These are phyloP conservation scores for Aspergillus viridinutans DNA, from an alignment of 2,329 filamentous ascomycete species.

Conservation along the genomic window DNA sequence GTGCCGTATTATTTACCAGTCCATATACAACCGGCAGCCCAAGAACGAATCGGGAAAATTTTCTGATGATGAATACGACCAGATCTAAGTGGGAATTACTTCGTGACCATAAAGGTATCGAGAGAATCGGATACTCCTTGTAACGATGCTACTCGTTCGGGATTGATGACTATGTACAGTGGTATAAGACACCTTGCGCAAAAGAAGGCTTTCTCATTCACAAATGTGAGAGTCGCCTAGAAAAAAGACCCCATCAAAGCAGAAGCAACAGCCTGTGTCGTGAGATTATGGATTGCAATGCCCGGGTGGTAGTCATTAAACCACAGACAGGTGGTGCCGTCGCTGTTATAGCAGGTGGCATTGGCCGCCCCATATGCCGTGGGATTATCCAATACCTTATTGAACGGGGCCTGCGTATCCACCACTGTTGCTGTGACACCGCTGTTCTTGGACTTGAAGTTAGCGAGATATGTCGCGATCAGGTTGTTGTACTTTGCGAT, in stretches of 20 bases:
- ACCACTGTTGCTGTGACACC: constrained; percentile 5
- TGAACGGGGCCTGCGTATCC: constrained; percentile 7
- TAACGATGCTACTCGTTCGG: no score
- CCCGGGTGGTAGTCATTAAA: constrained; percentile 12
- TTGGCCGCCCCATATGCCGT: background rate
- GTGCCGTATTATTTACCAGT: no score
- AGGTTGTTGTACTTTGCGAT: constrained; percentile 3
- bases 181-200: no score
- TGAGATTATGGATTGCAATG: constrained; percentile 7
- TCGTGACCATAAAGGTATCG: no score
- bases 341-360: constrained; percentile 6
- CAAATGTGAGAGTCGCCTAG: background rate
- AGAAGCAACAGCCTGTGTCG: constrained; percentile 6
- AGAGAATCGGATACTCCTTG: no score
- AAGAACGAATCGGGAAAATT: no score
- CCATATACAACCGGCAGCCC: no score
- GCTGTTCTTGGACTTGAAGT: background rate
- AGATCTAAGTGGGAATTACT: no score
- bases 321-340: constrained; percentile 8
- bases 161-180: no score
- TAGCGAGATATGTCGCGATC: background rate
- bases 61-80: no score
- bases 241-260: background rate
- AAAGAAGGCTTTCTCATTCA: no score
- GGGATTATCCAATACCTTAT: constrained; percentile 3